Percentiles rank a stretch among this genome's conserved stretches.
Conservation (phyloP, 2,329 filamentous ascomycete genomes). For the Ascochyta lentis region DNA sequence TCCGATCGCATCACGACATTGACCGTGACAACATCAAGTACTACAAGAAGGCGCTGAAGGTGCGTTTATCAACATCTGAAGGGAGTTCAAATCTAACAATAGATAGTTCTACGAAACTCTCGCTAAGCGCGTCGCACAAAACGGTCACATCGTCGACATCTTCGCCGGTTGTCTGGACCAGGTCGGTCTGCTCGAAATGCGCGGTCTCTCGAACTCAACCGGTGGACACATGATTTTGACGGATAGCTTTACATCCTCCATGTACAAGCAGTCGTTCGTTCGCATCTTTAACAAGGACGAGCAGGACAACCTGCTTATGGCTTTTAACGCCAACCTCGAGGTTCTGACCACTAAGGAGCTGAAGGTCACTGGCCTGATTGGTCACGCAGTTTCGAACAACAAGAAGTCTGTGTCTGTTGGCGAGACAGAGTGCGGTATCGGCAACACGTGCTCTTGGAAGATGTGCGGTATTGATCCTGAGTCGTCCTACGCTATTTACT, state of each 20-base stretch:
- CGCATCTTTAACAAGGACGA: slow-evolving; percentile 97
- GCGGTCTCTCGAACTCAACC: slow-evolving; percentile 92
- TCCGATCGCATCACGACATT: slow-evolving; percentile 98
- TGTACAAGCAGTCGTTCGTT: slow-evolving; percentile 99
- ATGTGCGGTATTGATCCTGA: slow-evolving; percentile 98
- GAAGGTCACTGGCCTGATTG: slow-evolving; percentile 96
- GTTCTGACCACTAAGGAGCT: slow-evolving; percentile 97
- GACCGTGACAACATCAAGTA: slow-evolving; percentile 99
- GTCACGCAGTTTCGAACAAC: slow-evolving; percentile 94
- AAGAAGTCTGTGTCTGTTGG: slow-evolving; percentile 98
- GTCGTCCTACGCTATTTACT: slow-evolving; percentile 94
- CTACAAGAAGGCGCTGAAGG: slow-evolving; percentile 98
- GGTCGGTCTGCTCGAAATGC: slow-evolving; percentile 97
- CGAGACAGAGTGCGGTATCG: slow-evolving; percentile 97
- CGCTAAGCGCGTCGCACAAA: slow-evolving; percentile 92
- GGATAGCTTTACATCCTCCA: slow-evolving; percentile 97
- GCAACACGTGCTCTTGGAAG: slow-evolving; percentile 99
- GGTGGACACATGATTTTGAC: slow-evolving; percentile 98
- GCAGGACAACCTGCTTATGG: slow-evolving; percentile 94
- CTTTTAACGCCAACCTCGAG: slow-evolving; percentile 95
- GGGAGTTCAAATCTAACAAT: neutral
- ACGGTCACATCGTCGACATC: slow-evolving; percentile 96
- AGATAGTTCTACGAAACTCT: slow-evolving; percentile 88
- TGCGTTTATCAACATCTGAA: slow-evolving; percentile 46
- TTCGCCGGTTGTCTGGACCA: slow-evolving; percentile 98